phyloP scores from a whole-genome alignment of 2,329 filamentous ascomycete genomes.

The Hypoxylon sp. region DNA sequence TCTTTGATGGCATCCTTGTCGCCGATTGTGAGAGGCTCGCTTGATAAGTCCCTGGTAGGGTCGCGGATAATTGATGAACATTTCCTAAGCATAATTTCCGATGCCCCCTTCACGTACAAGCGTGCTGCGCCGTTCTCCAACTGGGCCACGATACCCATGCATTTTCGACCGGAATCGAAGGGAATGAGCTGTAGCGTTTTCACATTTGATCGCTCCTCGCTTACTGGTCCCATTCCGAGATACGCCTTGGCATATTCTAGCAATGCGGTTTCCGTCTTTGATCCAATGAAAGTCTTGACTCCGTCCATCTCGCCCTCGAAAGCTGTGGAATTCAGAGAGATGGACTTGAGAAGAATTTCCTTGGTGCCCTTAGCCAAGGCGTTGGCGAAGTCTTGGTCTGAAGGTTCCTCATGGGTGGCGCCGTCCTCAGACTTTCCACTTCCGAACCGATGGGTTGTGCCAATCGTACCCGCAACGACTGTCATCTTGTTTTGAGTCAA shows the following conservation, averaged over 20 bases:
- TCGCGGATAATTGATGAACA: slow-evolving; percentile 65
- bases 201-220: slow-evolving; percentile 71
- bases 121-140: slow-evolving; percentile 64
- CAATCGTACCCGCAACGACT: slow-evolving; percentile 70
- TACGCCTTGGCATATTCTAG: slow-evolving; percentile 76
- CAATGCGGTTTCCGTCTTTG: slow-evolving; percentile 81
- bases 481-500: slow-evolving; percentile 77
- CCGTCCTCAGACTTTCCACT: slow-evolving; percentile 46
- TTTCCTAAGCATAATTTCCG: slow-evolving; percentile 70
- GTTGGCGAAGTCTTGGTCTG: slow-evolving; percentile 60
- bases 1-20: slow-evolving; percentile 69
- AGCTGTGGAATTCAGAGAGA: slow-evolving; percentile 76
- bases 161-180: slow-evolving; percentile 81
- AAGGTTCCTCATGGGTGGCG: slow-evolving; percentile 51
- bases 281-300: slow-evolving; percentile 75
- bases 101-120: slow-evolving; percentile 73
- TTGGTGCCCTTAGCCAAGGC: slow-evolving; percentile 61
- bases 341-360: slow-evolving; percentile 69
- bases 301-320: slow-evolving; percentile 81
- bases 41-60: slow-evolving; percentile 59
- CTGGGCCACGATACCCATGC: slow-evolving; percentile 71
- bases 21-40: slow-evolving; percentile 61
- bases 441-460: slow-evolving; percentile 67
- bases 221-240: slow-evolving; percentile 74
- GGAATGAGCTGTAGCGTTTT: slow-evolving; percentile 75